Conservation (phyloP, 2,329 filamentous ascomycete genomes). For the Xylariaceae sp. region DNA sequence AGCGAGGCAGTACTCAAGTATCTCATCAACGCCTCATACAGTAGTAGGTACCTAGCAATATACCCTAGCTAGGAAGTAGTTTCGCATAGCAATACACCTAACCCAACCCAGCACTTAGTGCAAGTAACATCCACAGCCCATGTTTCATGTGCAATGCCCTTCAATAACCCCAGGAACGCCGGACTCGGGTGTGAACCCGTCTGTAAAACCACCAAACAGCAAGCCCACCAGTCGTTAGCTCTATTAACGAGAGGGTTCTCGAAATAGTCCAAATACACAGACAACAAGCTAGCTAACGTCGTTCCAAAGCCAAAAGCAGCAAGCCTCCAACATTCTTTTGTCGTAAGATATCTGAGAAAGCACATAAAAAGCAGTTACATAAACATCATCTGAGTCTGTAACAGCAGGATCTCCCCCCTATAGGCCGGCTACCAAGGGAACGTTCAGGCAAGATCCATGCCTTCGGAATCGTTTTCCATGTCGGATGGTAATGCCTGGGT, state of each 20-base stretch:
- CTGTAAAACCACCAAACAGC: conserved; percentile 2
- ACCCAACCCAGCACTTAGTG: background rate
- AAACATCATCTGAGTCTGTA: background rate
- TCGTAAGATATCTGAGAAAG: conserved; percentile 6
- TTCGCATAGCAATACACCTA: background rate
- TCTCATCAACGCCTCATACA: conserved; percentile 9
- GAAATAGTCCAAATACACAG: no score
- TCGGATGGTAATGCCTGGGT: conserved; percentile 65
- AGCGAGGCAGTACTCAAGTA: background rate
- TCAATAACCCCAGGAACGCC: conserved; percentile 12
- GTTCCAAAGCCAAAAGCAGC: background rate
- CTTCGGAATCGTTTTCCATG: conserved; percentile 63
- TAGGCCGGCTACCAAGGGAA: background rate
- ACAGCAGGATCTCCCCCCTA: background rate
- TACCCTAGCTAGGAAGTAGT: no score
- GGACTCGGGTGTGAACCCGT: background rate
- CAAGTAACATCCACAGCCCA: background rate
- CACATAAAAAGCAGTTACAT: background rate
- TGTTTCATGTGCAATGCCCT: background rate
- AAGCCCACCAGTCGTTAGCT: no score
- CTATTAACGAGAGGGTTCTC: no score
- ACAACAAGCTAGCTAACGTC: conserved; percentile 15
- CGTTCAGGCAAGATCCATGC: conserved; percentile 61
- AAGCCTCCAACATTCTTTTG: conserved; percentile 3
- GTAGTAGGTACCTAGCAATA: background rate